Base-by-base conservation (phyloP, 345 rosid species). In the Excoecaria cochinchinensis region DNA sequence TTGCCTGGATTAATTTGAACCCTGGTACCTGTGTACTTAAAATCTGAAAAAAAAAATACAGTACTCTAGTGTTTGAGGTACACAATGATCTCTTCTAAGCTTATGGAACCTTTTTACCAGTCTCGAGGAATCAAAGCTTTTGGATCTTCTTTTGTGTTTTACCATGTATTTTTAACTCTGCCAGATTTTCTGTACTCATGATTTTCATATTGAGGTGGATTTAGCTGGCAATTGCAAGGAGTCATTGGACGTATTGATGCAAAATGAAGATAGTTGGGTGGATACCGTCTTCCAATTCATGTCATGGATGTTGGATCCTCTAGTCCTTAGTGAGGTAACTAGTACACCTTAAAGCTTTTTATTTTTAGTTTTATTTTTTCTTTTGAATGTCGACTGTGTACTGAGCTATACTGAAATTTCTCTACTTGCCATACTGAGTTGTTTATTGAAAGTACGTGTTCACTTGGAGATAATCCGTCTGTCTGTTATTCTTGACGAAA, bases 1-100 rank as follows among this genome's bases (percentile, higher is more conserved):
- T 77, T 69, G 82, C 85, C 82, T 78, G 84, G 79, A 70, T 71
- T 70, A 76, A 62, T 82, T 80, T 85, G 81, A 81, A 84, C 74
- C 81, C 69, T 74, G 83, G 79, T 84, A 69, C 84, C 46, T 10
- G 67, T 59, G 24, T 78, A 80, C n/a, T n/a, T n/a, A n/a, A n/a
- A n/a, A n/a, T n/a, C n/a, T n/a, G n/a, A n/a, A n/a, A n/a, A n/a
- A n/a, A n/a, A n/a, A n/a, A n/a, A n/a, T n/a, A n/a, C n/a, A n/a
- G n/a, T n/a, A n/a, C n/a, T n/a, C n/a, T 76, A 73, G 77, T 75
- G 74, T 75, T 70, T 64, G 84, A 85, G 77, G 87, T 85, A 82
- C 77, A 17, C 3, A 53, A 61, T 75, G 70, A 71, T 56, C 76
- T 44, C 57, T 21, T 16, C 71, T n/a, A n/a, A n/a, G n/a, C n/a